Base-by-base conservation (phyloP, 192 early-diverging fungal genomes). In the Blastocladiella britannica region DNA sequence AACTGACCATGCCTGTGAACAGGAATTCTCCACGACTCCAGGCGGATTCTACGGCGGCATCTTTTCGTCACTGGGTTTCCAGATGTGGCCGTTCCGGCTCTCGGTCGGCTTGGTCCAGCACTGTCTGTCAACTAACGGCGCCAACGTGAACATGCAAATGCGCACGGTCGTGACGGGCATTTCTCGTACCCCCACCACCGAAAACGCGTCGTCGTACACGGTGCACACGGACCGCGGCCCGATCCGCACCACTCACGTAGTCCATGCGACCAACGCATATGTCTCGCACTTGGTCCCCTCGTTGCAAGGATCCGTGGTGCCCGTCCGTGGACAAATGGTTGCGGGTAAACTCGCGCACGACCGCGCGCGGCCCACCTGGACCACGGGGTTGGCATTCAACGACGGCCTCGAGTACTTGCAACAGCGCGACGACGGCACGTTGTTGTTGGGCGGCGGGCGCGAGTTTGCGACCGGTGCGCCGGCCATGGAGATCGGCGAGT, bases 291-390 rank as follows among this genome's bases (percentile, higher is more conserved):
- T 77, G 7, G 29, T 76, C 7, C 70, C 72, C 8, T 27, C 26
- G 23, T 26, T 70, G 23, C 62, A 60, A 8, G 27, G 28, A 0
- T 26, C 30, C 22, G 64, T 77, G 37, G 55, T 55, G 8, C 75
- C 75, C 37, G 57, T 74, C 52, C 68, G 67, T 7, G 74, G 72
- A 57, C 75, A 77, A 59, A 68, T 77, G 23, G 43, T 77, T 55
- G 64, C 66, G 12, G 66, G 70, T 3, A 52, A 55, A 8, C 70
- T 69, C 26, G 7, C 65, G 27, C 7, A 28, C n/a, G 20, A 25
- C 24, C 55, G 51, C 9, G n/a, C 6, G 18, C 53, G 58, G 3
- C 15, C n/a, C 0, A 47, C 37, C 9, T 51, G 47, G 31, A 3
- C 56, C 2, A 29, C 29, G 26, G 62, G 52, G 7, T 15, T 55